Evolutionary conservation across 2,329 filamentous ascomycete genomes (phyloP).

Genomic region (Aspergillus japonicus): DNA sequence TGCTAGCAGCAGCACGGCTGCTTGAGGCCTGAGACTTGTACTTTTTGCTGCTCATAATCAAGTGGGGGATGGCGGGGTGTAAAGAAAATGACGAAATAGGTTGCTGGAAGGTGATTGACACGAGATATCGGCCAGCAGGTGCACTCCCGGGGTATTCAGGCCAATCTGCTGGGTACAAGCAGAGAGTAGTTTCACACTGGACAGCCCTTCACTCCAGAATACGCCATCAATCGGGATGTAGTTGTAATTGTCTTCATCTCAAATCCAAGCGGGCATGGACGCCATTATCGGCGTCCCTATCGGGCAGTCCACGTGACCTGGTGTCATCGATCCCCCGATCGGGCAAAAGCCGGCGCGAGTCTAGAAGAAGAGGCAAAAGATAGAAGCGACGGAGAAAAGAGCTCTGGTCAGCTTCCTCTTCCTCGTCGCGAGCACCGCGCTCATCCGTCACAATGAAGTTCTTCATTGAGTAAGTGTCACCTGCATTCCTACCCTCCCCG

Average conservation of each 20-base stretch:
- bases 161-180: background rate
- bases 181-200: background rate
- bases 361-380: constrained; percentile 12
- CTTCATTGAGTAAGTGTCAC: constrained; percentile 63
- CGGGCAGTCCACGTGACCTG: constrained; percentile 33
- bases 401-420: background rate
- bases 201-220: constrained; percentile 2
- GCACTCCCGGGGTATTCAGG: constrained; percentile 1
- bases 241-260: background rate
- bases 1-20: constrained; percentile 56
- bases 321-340: constrained; percentile 33
- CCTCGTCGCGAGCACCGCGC: constrained; percentile 18
- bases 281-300: constrained; percentile 29
- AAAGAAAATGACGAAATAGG: constrained; percentile 17
- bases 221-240: background rate
- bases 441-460: constrained; percentile 65
- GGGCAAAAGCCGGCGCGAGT: constrained; percentile 29
- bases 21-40: constrained; percentile 65
- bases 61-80: constrained; percentile 32
- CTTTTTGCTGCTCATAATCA: constrained; percentile 61
- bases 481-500: background rate
- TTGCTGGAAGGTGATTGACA: background rate
- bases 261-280: constrained; percentile 4
- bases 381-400: background rate
- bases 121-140: background rate